A percentile compares a stretch with the other conserved stretches of the same genome.
These are phyloP conservation scores for Xylariomycetidae sp. DNA, from an alignment of 2,329 filamentous ascomycete genomes.

Conservation along the genomic window DNA sequence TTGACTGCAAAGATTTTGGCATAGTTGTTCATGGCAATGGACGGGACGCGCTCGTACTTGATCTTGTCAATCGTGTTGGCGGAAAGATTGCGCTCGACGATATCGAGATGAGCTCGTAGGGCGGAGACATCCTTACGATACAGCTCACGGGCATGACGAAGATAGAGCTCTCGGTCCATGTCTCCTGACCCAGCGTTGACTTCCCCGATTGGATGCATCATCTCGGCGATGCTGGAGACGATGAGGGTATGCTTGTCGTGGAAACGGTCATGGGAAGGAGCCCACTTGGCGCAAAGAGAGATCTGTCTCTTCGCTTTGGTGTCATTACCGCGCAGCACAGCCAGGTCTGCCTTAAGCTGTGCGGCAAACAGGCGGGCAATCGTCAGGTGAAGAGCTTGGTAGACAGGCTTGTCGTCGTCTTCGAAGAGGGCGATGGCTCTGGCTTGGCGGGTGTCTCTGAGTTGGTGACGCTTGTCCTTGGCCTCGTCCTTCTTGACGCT, in stretches of 20 bases:
- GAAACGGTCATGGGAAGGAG: slow-evolving; percentile 46
- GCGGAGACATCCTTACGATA: slow-evolving; percentile 47
- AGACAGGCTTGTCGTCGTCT: slow-evolving; percentile 34
- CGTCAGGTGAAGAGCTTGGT: slow-evolving; percentile 45
- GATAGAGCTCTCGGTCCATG: slow-evolving; percentile 40
- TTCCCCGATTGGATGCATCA: slow-evolving; percentile 35
- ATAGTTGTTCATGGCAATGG: slow-evolving; percentile 51
- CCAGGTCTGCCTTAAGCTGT: slow-evolving; percentile 44
- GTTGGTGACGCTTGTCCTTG: slow-evolving; percentile 20
- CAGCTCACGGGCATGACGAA: slow-evolving; percentile 46
- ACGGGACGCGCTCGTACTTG: slow-evolving; percentile 51
- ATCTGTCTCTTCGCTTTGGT: slow-evolving; percentile 36
- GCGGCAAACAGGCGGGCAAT: slow-evolving; percentile 51
- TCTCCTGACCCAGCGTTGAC: slow-evolving; percentile 25
- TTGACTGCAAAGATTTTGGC: slow-evolving; percentile 41
- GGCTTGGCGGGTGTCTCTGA: slow-evolving; percentile 34
- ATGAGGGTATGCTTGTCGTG: slow-evolving; percentile 55
- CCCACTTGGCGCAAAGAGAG: slow-evolving; percentile 56
- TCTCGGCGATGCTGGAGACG: slow-evolving; percentile 50
- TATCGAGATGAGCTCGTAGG: slow-evolving; percentile 44
- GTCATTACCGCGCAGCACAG: slow-evolving; percentile 32
- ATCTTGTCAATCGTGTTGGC: slow-evolving; percentile 42
- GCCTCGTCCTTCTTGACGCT: slow-evolving; percentile 6
- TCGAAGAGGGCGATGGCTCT: slow-evolving; percentile 34
- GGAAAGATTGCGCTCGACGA: slow-evolving; percentile 48